phyloP scores from a whole-genome alignment of 805 yeast genomes.

The Hanseniaspora thailandica region DNA sequence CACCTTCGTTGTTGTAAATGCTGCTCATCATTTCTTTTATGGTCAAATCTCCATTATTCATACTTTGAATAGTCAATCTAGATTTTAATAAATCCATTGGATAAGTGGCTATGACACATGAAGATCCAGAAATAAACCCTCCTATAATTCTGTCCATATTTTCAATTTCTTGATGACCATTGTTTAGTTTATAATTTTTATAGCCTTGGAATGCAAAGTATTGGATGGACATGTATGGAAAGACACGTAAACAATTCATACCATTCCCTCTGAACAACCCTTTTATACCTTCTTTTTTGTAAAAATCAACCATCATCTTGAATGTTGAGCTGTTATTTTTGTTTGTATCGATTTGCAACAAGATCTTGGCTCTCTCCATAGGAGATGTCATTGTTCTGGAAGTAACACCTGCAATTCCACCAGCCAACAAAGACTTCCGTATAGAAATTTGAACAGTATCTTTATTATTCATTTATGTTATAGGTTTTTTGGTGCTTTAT shows the following conservation, averaged over 20 bases:
- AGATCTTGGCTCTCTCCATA: conserved; percentile 83
- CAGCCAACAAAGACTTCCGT: conserved; percentile 50
- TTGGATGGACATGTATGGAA: conserved; percentile 92
- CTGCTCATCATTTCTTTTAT: conserved; percentile 32
- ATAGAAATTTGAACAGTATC: conserved; percentile 6
- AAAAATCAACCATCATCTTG: conserved; percentile 48
- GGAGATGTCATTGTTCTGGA: conserved; percentile 92
- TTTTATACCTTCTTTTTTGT: conserved; percentile 79
- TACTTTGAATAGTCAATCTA: conserved; percentile 73
- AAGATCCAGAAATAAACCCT: conserved; percentile 73
- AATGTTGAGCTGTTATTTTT: conserved; percentile 27
- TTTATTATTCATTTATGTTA: background rate
- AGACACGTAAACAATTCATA: conserved; percentile 74
- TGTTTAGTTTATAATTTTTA: conserved; percentile 34
- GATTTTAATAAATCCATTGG: conserved; percentile 89
- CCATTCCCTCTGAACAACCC: conserved; percentile 89
- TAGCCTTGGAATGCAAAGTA: conserved; percentile 68
- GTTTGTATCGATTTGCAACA: conserved; percentile 72
- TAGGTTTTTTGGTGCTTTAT: background rate
- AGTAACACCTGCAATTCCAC: conserved; percentile 69
- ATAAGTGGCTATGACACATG: conserved; percentile 72
- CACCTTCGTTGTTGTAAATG: conserved; percentile 73
- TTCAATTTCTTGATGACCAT: conserved; percentile 8
- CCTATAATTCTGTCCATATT: conserved; percentile 49
- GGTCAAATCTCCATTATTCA: conserved; percentile 34